Conservation (phyloP, 2,329 filamentous ascomycete species). For the Ophiognomonia clavigignenti-juglandacearum region DNA sequence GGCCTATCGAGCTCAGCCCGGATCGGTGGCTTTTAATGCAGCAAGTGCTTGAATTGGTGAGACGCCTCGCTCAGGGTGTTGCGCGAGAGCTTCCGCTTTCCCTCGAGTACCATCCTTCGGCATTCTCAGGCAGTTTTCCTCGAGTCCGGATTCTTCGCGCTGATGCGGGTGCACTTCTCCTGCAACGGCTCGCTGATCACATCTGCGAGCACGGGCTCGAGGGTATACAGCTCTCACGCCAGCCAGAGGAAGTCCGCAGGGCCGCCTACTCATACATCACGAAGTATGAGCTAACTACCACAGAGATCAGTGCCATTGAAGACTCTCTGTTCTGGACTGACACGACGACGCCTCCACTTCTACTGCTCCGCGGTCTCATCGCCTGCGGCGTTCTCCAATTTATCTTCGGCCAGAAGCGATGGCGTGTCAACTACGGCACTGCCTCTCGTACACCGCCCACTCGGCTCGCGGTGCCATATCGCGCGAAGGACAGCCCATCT, state of each 20-base stretch:
- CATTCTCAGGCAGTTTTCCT: constrained; percentile 36
- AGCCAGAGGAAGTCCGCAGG: neutral
- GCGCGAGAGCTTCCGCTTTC: constrained; percentile 27
- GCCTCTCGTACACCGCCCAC: constrained; percentile 38
- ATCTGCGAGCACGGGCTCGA: constrained; percentile 40
- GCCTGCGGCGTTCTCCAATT: constrained; percentile 50
- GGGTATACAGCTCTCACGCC: constrained; percentile 1
- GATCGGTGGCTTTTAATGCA: constrained; percentile 54
- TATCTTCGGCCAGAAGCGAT: constrained; percentile 52
- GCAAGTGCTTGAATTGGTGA: constrained; percentile 42
- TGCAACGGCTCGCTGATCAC: constrained; percentile 28
- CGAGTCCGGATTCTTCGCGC: constrained; percentile 40
- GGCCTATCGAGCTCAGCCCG: constrained; percentile 45
- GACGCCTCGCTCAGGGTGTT: constrained; percentile 24
- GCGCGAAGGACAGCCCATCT: constrained; percentile 53
- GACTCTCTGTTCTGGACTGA: constrained; percentile 30
- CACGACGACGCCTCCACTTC: constrained; percentile 28
- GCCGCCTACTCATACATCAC: constrained; percentile 33
- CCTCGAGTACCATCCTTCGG: constrained; percentile 37
- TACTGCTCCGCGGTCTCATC: constrained; percentile 52
- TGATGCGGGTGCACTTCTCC: constrained; percentile 24
- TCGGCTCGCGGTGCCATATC: constrained; percentile 52
- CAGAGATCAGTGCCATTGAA: constrained; percentile 32
- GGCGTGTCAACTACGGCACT: constrained; percentile 61
- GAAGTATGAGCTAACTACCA: constrained; percentile 21